Base-by-base conservation (phyloP, 208 protist species). In the Phytomonas sp. region DNA sequence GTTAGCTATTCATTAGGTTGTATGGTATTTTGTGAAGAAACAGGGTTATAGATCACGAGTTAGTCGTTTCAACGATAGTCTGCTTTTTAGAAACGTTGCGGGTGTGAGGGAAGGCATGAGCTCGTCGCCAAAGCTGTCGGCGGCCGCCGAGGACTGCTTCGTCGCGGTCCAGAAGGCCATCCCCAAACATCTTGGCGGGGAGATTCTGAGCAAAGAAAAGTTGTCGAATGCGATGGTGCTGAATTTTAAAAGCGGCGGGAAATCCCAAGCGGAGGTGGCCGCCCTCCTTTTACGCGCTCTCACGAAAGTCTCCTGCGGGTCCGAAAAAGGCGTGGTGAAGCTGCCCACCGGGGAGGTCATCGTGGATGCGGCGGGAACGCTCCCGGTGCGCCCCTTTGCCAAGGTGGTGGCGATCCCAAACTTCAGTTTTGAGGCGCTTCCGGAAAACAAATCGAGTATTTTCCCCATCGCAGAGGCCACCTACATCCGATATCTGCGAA, bases 371-470 rank as follows among this genome's bases (percentile, higher is more conserved):
- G 64, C 53, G 23, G 73, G 73, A 9, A 73, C 75, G 40, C 66
- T 94, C 4, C 26, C 31, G 13, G 60, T 70, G 43, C 77, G 76
- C 23, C 62, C 68, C n/a, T 96, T 96, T 46, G 60, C 75, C 26
- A 77, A 90, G 17, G 77, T 77, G 4, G 84, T 96, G 13, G 60
- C 30, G 30, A 72, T 89, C 11, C 73, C 72, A 20, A 73, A 74
- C 32, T 84, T 96, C 66, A 70, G 79, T 60, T 94, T 96, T 65
- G 73, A 76, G n/a, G 87, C 89, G 33, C 69, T 96, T 28, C 91
- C 91, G 0, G 74, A 64, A 17, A 79, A 84, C 68, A 87, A 85
- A 67, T 34, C 78, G 13, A 74, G 75, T 30, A 71, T 94, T 30
- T 77, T 81, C 2, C 72, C 86, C 26, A 75, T 94, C n/a, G 92